Percentiles rank a stretch among this genome's conserved stretches.
phyloP scores from a whole-genome alignment of 768 basidiomycete species.

The Leccinum incarnatum region DNA sequence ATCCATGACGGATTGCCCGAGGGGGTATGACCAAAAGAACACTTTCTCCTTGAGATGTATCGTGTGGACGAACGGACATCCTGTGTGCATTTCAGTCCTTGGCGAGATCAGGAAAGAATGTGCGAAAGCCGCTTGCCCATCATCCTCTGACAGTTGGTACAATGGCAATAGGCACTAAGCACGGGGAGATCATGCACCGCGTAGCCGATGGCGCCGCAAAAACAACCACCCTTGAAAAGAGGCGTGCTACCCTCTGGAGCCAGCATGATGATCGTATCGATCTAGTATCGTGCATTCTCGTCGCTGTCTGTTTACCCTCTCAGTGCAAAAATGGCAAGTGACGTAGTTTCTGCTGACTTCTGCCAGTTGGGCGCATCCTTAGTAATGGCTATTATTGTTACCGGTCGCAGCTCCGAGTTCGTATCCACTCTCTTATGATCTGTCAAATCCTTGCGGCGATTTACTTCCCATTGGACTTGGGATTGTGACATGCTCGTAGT shows the following conservation, averaged over 20 bases:
- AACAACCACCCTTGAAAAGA: constrained; percentile 51
- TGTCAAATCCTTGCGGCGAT: not conserved
- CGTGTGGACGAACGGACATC: constrained; percentile 59
- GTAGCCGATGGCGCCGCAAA: constrained; percentile 54
- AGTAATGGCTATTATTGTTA: too few relatives aligned
- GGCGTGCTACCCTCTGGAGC: constrained; percentile 10
- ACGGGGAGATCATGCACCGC: constrained; percentile 46
- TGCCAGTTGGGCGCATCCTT: too few relatives aligned
- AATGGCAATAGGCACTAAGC: constrained; percentile 66
- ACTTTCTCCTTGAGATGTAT: constrained; percentile 50
- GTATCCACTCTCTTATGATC: too few relatives aligned
- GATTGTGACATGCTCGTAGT: not conserved
- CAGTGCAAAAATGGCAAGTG: too few relatives aligned
- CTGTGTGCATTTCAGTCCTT: constrained; percentile 4
- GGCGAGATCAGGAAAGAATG: not conserved
- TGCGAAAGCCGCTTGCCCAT: constrained; percentile 40
- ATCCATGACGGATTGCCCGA: constrained; percentile 29
- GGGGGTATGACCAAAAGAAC: constrained; percentile 48
- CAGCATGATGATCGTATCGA: constrained; percentile 6
- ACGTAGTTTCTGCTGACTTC: too few relatives aligned
- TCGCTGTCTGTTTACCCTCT: too few relatives aligned
- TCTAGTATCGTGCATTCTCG: not conserved
- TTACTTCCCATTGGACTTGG: not conserved
- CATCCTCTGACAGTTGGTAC: constrained; percentile 63
- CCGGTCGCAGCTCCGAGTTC: too few relatives aligned